Evolutionary conservation across 1,284 basidiomycete species (phyloP).

Genomic region (Xanthoconium separans): DNA sequence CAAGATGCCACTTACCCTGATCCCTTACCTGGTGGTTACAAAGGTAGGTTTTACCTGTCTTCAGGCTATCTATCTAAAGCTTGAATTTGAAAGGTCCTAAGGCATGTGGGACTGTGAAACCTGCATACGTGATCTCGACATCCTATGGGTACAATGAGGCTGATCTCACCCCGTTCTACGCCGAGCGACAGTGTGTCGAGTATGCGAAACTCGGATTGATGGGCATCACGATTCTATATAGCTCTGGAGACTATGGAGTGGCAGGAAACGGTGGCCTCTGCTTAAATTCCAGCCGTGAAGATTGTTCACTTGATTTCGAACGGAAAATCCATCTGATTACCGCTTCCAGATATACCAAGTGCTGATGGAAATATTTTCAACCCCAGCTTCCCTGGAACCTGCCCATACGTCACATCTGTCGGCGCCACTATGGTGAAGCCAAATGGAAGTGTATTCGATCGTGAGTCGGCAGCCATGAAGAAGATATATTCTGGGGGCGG

Average conservation of each 20-base stretch:
- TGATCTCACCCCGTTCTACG: constrained; percentile 43
- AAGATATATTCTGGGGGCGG: constrained; percentile 47
- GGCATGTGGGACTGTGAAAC: constrained; percentile 50
- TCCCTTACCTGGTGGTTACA: constrained; percentile 41
- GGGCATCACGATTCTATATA: constrained; percentile 50
- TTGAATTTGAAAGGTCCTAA: constrained; percentile 24
- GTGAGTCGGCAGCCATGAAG: constrained; percentile 37
- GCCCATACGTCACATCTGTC: constrained; percentile 47
- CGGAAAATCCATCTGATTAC: not conserved
- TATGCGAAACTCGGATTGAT: constrained; percentile 51
- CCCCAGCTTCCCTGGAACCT: constrained; percentile 38
- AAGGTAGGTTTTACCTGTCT: constrained; percentile 2
- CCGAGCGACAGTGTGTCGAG: constrained; percentile 54
- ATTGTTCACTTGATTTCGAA: not conserved
- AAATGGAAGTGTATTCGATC: constrained; percentile 31
- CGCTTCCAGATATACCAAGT: constrained; percentile 4
- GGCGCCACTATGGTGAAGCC: constrained; percentile 47
- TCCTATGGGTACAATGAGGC: constrained; percentile 52
- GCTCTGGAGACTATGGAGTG: constrained; percentile 51
- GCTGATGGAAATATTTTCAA: constrained; percentile 41
- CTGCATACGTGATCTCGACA: constrained; percentile 52
- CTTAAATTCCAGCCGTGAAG: constrained; percentile 38
- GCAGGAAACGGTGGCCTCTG: constrained; percentile 41
- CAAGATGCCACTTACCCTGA: constrained; percentile 55
- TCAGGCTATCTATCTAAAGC: not conserved